Conservation (phyloP, 2,329 filamentous ascomycete species). For the Grosmannia serpens region DNA sequence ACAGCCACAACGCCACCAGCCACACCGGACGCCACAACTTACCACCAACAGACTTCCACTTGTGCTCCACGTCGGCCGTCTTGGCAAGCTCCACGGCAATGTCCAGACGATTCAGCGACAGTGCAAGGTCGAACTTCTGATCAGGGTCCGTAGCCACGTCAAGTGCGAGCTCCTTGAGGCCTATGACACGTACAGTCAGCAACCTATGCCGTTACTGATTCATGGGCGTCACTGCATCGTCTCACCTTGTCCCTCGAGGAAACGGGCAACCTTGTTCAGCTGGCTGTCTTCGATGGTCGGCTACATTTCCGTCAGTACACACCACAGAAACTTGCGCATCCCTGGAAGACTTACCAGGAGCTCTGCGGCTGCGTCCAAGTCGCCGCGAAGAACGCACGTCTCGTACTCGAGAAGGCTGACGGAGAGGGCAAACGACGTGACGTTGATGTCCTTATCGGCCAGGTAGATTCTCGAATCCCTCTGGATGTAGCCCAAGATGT, state of each 20-base stretch:
- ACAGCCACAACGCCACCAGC: background rate
- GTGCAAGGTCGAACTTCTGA: conserved; percentile 89
- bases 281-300: conserved; percentile 79
- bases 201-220: too few species aligned
- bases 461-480: conserved; percentile 93
- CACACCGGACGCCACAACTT: background rate
- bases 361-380: conserved; percentile 83
- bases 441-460: conserved; percentile 86
- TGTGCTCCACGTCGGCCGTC: conserved; percentile 80
- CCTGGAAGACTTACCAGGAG: conserved; percentile 40
- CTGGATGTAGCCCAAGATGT: conserved; percentile 88
- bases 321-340: background rate
- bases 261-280: conserved; percentile 95
- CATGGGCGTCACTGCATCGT: too few species aligned
- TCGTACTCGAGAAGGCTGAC: conserved; percentile 94
- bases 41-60: conserved; percentile 87
- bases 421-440: conserved; percentile 83
- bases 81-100: conserved; percentile 77
- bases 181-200: background rate
- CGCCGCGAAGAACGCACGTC: conserved; percentile 83
- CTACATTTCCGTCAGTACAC: background rate
- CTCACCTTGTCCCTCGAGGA: conserved; percentile 88
- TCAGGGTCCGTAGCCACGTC: conserved; percentile 91
- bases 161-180: conserved; percentile 73
- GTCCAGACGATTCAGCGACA: conserved; percentile 71